Percentiles rank a stretch among this genome's conserved stretches.
phyloP scores from a whole-genome alignment of 148 eudicot species.

The Diospyros kaki region DNA sequence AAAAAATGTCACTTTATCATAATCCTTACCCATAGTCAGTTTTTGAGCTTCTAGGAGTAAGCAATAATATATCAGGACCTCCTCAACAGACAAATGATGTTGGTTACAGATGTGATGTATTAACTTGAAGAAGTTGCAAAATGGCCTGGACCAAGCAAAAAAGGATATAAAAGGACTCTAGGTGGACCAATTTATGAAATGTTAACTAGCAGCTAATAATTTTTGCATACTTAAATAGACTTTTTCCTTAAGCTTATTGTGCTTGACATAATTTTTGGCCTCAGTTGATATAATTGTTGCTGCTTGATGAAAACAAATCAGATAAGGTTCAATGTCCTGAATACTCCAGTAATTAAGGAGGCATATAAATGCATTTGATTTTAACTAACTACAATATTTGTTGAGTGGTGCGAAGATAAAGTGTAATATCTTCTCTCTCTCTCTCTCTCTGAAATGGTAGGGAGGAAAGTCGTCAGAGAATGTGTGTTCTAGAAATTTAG shows the following conservation, averaged over 20 bases:
- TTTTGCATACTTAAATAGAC: neutral
- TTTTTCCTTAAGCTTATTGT: constrained; percentile 1
- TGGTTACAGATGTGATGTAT: too few species aligned
- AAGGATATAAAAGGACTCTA: neutral
- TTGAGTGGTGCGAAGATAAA: neutral
- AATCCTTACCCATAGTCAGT: too few species aligned
- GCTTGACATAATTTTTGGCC: neutral
- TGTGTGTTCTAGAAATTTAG: neutral
- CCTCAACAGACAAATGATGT: too few species aligned
- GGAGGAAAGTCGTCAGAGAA: neutral
- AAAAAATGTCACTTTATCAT: too few species aligned
- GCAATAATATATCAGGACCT: too few species aligned
- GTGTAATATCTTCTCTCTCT: neutral
- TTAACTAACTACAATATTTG: neutral
- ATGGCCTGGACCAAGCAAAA: neutral
- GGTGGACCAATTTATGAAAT: neutral
- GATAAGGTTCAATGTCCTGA: neutral
- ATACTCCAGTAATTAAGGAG: too few species aligned
- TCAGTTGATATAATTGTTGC: too few species aligned
- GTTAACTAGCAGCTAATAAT: neutral
- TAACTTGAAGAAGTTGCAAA: neutral
- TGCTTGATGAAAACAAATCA: constrained; percentile 3
- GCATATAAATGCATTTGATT: neutral
- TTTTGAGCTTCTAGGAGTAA: too few species aligned
- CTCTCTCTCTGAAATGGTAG: neutral